Base-by-base conservation (phyloP, 768 basidiomycete species). In the Panaeolus papilionaceus region DNA sequence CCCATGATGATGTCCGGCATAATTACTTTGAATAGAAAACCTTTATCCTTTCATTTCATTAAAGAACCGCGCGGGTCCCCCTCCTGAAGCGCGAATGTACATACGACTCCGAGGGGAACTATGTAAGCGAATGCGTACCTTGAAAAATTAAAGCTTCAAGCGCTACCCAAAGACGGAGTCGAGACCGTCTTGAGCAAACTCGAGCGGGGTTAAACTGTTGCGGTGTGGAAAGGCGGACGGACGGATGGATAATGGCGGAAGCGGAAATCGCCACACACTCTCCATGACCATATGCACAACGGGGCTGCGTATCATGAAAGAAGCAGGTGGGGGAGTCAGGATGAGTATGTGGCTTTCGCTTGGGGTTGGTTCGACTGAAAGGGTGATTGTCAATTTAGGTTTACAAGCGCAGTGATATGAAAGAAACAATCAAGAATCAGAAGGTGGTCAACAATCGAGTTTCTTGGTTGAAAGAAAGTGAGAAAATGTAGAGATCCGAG, bases 21-120 rank as follows among this genome's bases (percentile, higher is more conserved):
- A 49, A 49, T 49, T 20, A 18, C 47, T 58, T 58, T 58, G 28
- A 58, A 58, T 58, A 28, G 10, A 58, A 58, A 58, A 58, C 26
- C 6, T 58, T 58, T 16, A 28, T 33, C 54, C 54, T 33, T 58
- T 58, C 28, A 58, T 33, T 58, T 58, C 28, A 58, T 58, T 33
- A 58, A 58, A 33, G 28, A 28, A 28, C 54, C 54, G 54, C 54
- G 54, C 54, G 54, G 54, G 26, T 12, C 54, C 14, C 47, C 7
- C 16, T 11, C 40, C 10, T 16, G 9, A 11, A 42, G 16, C 40
- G n/a, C 45, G 8, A 2, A 58, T 10, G 9, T 14, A 6, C 54
- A 37, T 28, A 58, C 54, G 54, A 58, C 33, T 58, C 54, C 54
- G 28, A 58, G 12, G 54, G 54, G 40, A 42, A 23, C 42, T 16